Evolutionary conservation across 2,329 filamentous ascomycete species (phyloP).

Genomic region (Tricladium varicosporioides): DNA sequence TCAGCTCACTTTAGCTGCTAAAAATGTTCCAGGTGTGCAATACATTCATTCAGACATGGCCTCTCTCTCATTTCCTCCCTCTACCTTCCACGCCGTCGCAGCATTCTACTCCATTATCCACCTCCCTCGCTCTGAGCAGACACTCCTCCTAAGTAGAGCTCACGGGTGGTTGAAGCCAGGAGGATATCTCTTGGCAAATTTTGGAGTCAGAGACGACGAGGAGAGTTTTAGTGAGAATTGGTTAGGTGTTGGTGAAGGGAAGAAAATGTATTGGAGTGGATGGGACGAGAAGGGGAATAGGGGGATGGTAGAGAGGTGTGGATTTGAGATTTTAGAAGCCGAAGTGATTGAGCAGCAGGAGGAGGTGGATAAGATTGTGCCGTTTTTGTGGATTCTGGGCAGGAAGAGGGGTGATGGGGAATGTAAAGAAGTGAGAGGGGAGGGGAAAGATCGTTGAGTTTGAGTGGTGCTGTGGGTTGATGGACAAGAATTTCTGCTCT

Average conservation of each 20-base stretch:
- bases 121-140: constrained; percentile 42
- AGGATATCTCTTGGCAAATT: constrained; percentile 40
- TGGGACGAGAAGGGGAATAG: constrained; percentile 6
- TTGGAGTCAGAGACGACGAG: constrained; percentile 31
- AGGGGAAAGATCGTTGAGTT: no score
- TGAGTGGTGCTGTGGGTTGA: no score
- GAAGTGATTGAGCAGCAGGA: constrained; percentile 6
- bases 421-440: no score
- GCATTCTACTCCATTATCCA: constrained; percentile 46
- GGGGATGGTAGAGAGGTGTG: constrained; percentile 1
- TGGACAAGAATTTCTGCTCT: no score
- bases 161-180: constrained; percentile 42
- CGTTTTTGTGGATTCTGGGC: background rate
- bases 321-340: constrained; percentile 2
- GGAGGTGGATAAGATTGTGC: background rate
- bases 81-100: constrained; percentile 40
- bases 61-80: constrained; percentile 33
- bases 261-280: constrained; percentile 15
- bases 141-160: constrained; percentile 36
- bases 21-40: constrained; percentile 27
- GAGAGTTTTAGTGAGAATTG: constrained; percentile 21
- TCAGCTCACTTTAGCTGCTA: constrained; percentile 38
- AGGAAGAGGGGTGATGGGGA: background rate
- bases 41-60: constrained; percentile 42
- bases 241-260: background rate